Base-by-base conservation (phyloP, 768 basidiomycete genomes). In the Tricholoma hemisulphureum region DNA sequence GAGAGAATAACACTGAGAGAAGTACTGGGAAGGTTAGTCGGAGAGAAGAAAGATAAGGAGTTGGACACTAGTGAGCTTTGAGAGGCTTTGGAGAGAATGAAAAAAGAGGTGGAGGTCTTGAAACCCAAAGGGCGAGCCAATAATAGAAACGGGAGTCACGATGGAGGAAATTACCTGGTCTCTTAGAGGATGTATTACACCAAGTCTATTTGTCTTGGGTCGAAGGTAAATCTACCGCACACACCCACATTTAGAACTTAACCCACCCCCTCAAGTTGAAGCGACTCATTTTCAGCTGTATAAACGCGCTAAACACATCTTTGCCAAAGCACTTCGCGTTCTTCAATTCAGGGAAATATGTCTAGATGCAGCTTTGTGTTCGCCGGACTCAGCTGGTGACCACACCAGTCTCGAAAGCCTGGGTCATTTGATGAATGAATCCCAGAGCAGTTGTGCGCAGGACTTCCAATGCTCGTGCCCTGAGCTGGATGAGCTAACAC, bases 261-360 rank as follows among this genome's bases (percentile, higher is more conserved):
- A 51, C 53, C 26, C 23, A 2, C 29, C 32, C 32, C 32, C 51
- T 60, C 66, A n/a, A 91, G 92, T 92, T 39, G 88, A 94, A 71
- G 85, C 91, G 10, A 84, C 83, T 1, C 76, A 86, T 70, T 94
- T 94, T 76, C 87, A 93, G 68, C 72, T 95, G 16, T 92, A 90
- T 77, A 88, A 87, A 62, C 84, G 94, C 56, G 84, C 88, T 4
- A 85, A 82, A 67, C 94, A 95, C 66, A 89, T 93, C 51, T 83
- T 87, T 69, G 78, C 83, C 6, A 94, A 95, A 73, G 87, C 91
- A 5, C 77, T 87, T 29, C 85, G 90, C 16, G 93, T 95, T 4
- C 81, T 94, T 37, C 77, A 84, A 63, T 93, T 93, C 76, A 83
- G 89, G 58, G 76, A 82, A 49, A 71, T 84, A 28, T 93, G 91